These are phyloP conservation scores for Sonneratia alba DNA, from an alignment of 345 rosid genomes.

Conservation along the genomic window DNA sequence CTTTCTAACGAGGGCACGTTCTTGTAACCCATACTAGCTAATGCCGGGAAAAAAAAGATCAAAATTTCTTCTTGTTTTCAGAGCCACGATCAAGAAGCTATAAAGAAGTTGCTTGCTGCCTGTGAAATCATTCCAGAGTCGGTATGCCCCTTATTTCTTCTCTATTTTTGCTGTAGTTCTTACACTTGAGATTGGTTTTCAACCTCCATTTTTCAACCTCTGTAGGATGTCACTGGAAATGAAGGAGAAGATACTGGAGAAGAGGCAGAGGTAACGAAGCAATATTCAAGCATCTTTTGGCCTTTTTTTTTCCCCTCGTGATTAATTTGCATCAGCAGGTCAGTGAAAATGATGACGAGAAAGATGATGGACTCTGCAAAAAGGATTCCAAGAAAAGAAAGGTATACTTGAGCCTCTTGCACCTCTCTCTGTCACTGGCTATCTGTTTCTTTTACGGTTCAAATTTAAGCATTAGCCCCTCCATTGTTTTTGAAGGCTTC, in stretches of 20 bases:
- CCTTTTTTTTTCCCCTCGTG: background rate
- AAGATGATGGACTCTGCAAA: conserved; percentile 21
- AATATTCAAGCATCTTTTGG: background rate
- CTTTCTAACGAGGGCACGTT: background rate
- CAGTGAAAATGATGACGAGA: conserved; percentile 25
- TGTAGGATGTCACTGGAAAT: conserved; percentile 2
- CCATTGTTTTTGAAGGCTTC: background rate
- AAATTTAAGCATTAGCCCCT: background rate
- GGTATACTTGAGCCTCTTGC: conserved; percentile 18
- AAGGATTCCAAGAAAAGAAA: conserved; percentile 33
- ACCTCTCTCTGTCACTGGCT: background rate
- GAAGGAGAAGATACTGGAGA: background rate
- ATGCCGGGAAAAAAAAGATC: background rate
- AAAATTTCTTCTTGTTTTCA: conserved; percentile 13
- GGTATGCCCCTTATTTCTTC: conserved; percentile 15
- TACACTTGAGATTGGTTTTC: background rate
- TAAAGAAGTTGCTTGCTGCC: conserved; percentile 37
- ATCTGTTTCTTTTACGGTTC: background rate
- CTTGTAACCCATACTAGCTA: background rate
- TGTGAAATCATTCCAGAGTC: conserved; percentile 22
- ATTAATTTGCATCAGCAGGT: conserved; percentile 2
- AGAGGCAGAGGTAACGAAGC: conserved; percentile 1
- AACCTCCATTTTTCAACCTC: background rate
- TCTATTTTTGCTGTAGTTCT: background rate
- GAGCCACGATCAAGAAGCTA: conserved; percentile 60